Evolutionary conservation across 129 eudicot genomes (phyloP).

Genomic region (Apium graveolens): DNA sequence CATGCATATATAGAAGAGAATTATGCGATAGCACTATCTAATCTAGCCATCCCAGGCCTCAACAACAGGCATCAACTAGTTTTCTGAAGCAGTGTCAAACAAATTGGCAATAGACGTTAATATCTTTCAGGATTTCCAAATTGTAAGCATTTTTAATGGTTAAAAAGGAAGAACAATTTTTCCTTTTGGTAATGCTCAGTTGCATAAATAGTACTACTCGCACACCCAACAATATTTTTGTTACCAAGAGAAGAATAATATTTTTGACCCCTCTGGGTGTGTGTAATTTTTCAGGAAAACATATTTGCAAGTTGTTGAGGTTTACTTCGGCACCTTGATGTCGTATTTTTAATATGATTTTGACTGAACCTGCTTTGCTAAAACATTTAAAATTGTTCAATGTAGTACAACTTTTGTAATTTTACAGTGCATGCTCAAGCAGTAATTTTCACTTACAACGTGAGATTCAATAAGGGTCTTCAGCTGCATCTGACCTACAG

Average conservation of each 20-base stretch:
- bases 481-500: slow-evolving; percentile 97
- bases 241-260: not conserved
- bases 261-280: not conserved
- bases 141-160: not conserved
- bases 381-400: not conserved
- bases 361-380: not conserved
- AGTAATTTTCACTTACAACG: slow-evolving; percentile 56
- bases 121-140: not conserved
- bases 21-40: not conserved
- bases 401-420: slow-evolving; percentile 1
- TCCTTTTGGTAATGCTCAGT: not conserved
- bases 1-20: not conserved
- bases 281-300: not conserved
- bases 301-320: not conserved
- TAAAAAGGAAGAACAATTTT: not conserved
- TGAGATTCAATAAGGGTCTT: slow-evolving; percentile 93
- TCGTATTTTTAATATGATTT: not conserved
- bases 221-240: not conserved
- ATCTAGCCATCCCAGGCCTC: not conserved
- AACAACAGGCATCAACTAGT: not conserved
- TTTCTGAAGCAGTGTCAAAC: not conserved
- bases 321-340: not conserved
- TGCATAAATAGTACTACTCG: not conserved
- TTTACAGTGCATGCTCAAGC: not conserved
- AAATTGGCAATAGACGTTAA: not conserved